A percentile compares a stretch with the other conserved stretches of the same genome.
These are phyloP conservation scores for Euphorbia lathyris DNA, from an alignment of 345 rosid species.

Conservation along the genomic window DNA sequence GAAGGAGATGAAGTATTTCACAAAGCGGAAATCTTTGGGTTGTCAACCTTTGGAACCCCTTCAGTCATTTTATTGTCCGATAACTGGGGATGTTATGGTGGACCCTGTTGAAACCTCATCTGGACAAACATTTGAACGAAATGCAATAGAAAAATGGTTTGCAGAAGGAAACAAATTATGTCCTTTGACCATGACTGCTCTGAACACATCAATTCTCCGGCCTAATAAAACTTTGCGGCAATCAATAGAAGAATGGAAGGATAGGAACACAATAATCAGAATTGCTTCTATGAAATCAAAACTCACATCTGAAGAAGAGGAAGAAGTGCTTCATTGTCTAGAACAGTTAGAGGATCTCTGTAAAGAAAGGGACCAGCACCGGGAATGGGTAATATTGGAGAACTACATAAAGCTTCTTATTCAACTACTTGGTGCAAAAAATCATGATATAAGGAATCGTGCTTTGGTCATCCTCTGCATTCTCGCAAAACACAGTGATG, in stretches of 20 bases:
- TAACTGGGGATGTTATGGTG: conserved; percentile 61
- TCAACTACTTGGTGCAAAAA: conserved; percentile 42
- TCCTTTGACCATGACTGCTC: conserved; percentile 53
- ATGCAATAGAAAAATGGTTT: conserved; percentile 65
- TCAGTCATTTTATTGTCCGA: conserved; percentile 65
- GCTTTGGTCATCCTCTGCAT: conserved; percentile 44
- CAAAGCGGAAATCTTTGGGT: conserved; percentile 55
- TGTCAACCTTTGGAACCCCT: conserved; percentile 62
- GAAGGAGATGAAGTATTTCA: conserved; percentile 53
- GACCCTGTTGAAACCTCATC: conserved; percentile 79
- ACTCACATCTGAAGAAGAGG: conserved; percentile 42
- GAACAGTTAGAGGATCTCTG: conserved; percentile 54
- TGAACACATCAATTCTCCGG: conserved; percentile 52
- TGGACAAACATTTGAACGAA: conserved; percentile 71
- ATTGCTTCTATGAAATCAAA: conserved; percentile 54
- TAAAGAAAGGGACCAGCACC: conserved; percentile 49
- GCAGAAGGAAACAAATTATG: conserved; percentile 53
- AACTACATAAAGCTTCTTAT: conserved; percentile 50
- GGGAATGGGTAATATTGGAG: conserved; percentile 66
- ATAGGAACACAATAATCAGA: conserved; percentile 62
- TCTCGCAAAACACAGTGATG: conserved; percentile 47
- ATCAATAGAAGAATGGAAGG: conserved; percentile 78
- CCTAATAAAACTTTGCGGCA: conserved; percentile 66
- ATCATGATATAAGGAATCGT: conserved; percentile 38
- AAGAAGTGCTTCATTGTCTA: conserved; percentile 47